These are phyloP conservation scores for Hypholoma fasciculare DNA, from an alignment of 768 basidiomycete genomes.

Conservation along the genomic window DNA sequence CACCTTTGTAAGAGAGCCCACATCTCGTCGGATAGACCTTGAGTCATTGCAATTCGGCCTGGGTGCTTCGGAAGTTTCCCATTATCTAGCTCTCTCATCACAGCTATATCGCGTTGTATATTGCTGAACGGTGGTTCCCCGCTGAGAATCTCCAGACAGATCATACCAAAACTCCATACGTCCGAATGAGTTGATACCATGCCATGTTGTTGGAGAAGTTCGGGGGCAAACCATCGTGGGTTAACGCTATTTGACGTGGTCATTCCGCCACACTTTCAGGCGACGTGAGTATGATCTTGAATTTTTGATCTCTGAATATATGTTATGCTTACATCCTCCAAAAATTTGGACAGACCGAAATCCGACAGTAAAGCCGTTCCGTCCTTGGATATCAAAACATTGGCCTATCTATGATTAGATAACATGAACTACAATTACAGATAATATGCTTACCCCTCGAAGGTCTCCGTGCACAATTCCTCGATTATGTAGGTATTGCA, in stretches of 20 bases:
- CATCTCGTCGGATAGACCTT: conserved; percentile 36
- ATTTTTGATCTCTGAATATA: not conserved
- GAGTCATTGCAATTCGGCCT: conserved; percentile 20
- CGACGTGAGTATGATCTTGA: not conserved
- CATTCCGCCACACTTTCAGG: conserved; percentile 26
- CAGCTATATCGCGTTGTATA: conserved; percentile 29
- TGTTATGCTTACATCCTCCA: conserved; percentile 32
- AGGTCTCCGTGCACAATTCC: conserved; percentile 43
- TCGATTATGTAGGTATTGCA: conserved; percentile 39
- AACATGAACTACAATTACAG: not conserved
- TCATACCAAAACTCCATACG: conserved; percentile 51
- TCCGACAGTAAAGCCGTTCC: conserved; percentile 42
- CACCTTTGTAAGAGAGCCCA: conserved; percentile 45
- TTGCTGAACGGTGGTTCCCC: conserved; percentile 38
- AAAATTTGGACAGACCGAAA: conserved; percentile 42
- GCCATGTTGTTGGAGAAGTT: conserved; percentile 32
- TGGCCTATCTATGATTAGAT: conserved; percentile 30
- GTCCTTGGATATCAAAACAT: conserved; percentile 40
- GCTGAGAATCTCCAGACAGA: conserved; percentile 46
- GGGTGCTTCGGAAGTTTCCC: conserved; percentile 40
- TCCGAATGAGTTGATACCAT: conserved; percentile 37
- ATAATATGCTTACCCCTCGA: conserved; percentile 30
- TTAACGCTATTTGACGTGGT: conserved; percentile 24
- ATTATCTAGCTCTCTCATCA: conserved; percentile 34
- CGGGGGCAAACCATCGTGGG: conserved; percentile 43